Percentiles rank a stretch among this genome's conserved stretches.
Conservation (phyloP, 2,329 filamentous ascomycete genomes). For the Fusarium euwallaceae region DNA sequence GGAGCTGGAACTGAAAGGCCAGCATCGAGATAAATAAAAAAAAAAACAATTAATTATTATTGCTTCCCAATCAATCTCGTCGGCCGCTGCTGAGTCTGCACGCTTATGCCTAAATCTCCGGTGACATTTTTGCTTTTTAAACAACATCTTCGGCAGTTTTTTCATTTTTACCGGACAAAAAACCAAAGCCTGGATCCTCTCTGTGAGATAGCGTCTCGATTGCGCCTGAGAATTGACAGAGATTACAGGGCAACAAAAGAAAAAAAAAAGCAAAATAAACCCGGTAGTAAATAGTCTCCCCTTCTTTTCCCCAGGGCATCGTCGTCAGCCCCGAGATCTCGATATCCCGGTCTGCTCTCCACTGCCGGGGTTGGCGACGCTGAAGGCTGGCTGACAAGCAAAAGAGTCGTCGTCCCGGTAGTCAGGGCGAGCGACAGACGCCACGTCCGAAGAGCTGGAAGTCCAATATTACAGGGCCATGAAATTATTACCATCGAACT, state of each 20-base stretch:
- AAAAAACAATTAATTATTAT: neutral
- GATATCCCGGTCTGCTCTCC: conserved; percentile 8
- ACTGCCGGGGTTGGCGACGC: conserved; percentile 21
- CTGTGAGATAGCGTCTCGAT: conserved; percentile 22
- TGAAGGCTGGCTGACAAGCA: conserved; percentile 12
- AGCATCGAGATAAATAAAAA: neutral
- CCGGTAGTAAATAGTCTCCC: neutral
- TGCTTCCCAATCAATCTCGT: neutral
- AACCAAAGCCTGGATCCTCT: neutral
- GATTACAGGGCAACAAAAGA: conserved; percentile 4
- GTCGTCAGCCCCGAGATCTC: conserved; percentile 9
- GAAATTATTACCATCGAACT: neutral
- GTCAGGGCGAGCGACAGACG: conserved; percentile 17
- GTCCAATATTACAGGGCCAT: neutral
- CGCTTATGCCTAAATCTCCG: conserved; percentile 7
- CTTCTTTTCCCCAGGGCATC: conserved; percentile 5
- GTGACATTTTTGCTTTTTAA: neutral
- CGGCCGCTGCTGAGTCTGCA: neutral
- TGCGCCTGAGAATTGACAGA: conserved; percentile 28
- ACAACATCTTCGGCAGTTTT: conserved; percentile 1
- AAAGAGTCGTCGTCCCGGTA: neutral
- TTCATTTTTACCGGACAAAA: conserved; percentile 18
- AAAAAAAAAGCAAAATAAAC: conserved; percentile 15
- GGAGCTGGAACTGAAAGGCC: conserved; percentile 7
- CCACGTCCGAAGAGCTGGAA: conserved; percentile 32